Conservation (phyloP, 257 asterid genomes). For the Lycium ferocissimum region DNA sequence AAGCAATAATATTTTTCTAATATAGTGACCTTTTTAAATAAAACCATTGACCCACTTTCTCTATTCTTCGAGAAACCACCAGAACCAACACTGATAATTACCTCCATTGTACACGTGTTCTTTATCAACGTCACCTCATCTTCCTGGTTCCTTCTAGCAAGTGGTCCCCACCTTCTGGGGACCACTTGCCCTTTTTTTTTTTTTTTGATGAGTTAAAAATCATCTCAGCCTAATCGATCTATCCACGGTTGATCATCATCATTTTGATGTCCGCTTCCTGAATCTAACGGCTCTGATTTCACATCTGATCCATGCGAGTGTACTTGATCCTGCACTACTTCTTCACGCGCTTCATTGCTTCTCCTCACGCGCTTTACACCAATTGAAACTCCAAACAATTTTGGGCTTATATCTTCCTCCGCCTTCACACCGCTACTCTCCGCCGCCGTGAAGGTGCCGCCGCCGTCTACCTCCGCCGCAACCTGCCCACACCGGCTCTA, state of each 20-base stretch:
- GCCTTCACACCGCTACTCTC: slow-evolving; percentile 24
- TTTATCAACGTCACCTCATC: neutral
- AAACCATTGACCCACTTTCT: neutral
- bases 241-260: slow-evolving; percentile 30
- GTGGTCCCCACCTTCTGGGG: neutral
- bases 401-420: slow-evolving; percentile 46
- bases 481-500: slow-evolving; percentile 24
- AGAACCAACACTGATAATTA: slow-evolving; percentile 27
- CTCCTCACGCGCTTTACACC: slow-evolving; percentile 60
- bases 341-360: slow-evolving; percentile 26
- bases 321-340: slow-evolving; percentile 31
- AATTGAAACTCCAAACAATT: slow-evolving; percentile 69
- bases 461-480: slow-evolving; percentile 36
- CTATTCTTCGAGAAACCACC: slow-evolving; percentile 32
- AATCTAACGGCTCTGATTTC: slow-evolving; percentile 58
- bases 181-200: neutral
- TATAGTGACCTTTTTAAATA: neutral
- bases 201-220: neutral
- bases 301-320: slow-evolving; percentile 37
- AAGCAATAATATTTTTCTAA: neutral
- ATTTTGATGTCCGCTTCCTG: slow-evolving; percentile 39
- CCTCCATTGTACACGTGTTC: slow-evolving; percentile 33
- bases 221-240: neutral
- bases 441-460: slow-evolving; percentile 18
- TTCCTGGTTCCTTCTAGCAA: neutral